These are phyloP conservation scores for Fusarium sacchari DNA, from an alignment of 2,329 filamentous ascomycete species.

Conservation along the genomic window DNA sequence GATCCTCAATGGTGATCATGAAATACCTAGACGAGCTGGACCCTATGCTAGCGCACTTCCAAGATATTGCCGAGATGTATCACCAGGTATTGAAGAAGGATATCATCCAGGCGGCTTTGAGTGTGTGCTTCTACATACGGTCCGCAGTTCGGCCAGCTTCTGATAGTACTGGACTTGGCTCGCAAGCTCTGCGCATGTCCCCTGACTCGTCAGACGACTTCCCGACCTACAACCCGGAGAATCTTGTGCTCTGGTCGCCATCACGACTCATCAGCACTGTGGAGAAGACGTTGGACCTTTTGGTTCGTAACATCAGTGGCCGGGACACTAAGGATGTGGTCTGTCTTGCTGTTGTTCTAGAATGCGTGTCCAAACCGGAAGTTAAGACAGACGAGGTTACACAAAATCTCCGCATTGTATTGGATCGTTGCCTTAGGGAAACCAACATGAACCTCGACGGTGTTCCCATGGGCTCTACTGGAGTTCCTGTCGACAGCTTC, in stretches of 20 bases:
- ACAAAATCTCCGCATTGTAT: constrained; percentile 53
- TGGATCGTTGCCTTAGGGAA: constrained; percentile 57
- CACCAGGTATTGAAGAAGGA: constrained; percentile 64
- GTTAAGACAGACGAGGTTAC: constrained; percentile 55
- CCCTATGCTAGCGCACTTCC: constrained; percentile 56
- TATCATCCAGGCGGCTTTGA: constrained; percentile 64
- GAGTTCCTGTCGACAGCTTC: constrained; percentile 26
- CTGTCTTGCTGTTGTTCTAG: constrained; percentile 58
- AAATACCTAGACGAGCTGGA: constrained; percentile 66
- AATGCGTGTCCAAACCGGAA: constrained; percentile 56
- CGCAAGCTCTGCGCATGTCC: constrained; percentile 48
- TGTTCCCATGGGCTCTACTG: constrained; percentile 28
- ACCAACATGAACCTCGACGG: constrained; percentile 56
- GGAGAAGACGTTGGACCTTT: constrained; percentile 58
- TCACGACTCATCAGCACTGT: constrained; percentile 55
- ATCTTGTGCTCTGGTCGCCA: constrained; percentile 55
- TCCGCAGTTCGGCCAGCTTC: constrained; percentile 44
- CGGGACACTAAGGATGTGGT: constrained; percentile 62
- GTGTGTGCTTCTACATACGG: constrained; percentile 65
- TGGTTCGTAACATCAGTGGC: constrained; percentile 59
- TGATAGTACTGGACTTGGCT: constrained; percentile 44
- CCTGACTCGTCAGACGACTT: constrained; percentile 50
- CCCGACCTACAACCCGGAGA: constrained; percentile 48
- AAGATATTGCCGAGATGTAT: constrained; percentile 62
- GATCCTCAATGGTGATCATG: constrained; percentile 65